Evolutionary conservation across 495 filamentous ascomycete species (phyloP).

Genomic region (Tuber microsphaerosporum): DNA sequence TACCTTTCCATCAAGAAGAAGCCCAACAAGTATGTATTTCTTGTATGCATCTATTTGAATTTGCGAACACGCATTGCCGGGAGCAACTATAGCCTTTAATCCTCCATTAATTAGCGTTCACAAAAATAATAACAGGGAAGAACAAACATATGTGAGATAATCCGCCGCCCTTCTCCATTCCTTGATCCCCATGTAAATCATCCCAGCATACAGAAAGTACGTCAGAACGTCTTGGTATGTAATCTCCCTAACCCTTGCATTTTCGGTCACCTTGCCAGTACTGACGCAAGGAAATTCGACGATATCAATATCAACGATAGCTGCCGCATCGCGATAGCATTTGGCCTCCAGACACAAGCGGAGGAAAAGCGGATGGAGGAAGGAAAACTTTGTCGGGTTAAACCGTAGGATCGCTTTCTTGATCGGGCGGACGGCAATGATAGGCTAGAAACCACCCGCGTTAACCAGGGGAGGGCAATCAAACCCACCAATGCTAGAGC

Average conservation of each 20-base stretch:
- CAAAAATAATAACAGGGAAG: not conserved
- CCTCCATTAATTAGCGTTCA: not conserved
- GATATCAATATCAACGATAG: slow-evolving; percentile 39
- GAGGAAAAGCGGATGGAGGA: slow-evolving; percentile 38
- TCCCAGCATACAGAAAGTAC: slow-evolving; percentile 71
- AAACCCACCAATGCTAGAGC: slow-evolving; percentile 8
- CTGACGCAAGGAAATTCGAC: slow-evolving; percentile 36
- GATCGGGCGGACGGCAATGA: slow-evolving; percentile 36
- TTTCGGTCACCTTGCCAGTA: slow-evolving; percentile 23
- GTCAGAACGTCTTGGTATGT: slow-evolving; percentile 57
- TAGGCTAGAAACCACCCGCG: slow-evolving; percentile 18
- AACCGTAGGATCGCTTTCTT: slow-evolving; percentile 41
- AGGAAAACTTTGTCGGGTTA: slow-evolving; percentile 38
- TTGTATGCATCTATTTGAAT: slow-evolving; percentile 71
- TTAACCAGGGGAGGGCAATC: slow-evolving; percentile 6
- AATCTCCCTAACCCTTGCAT: slow-evolving; percentile 43
- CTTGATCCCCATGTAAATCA: slow-evolving; percentile 66
- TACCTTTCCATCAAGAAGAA: slow-evolving; percentile 66
- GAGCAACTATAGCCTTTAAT: slow-evolving; percentile 23
- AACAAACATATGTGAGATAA: slow-evolving; percentile 49
- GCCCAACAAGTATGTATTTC: slow-evolving; percentile 77
- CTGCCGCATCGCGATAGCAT: slow-evolving; percentile 39
- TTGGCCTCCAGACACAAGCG: slow-evolving; percentile 40
- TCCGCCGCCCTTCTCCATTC: slow-evolving; percentile 65
- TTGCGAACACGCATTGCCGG: slow-evolving; percentile 36